A percentile compares a stretch with the other conserved stretches of the same genome.
These are phyloP conservation scores for Aspergillus heteromorphus DNA, from an alignment of 495 filamentous ascomycete species.

Conservation along the genomic window DNA sequence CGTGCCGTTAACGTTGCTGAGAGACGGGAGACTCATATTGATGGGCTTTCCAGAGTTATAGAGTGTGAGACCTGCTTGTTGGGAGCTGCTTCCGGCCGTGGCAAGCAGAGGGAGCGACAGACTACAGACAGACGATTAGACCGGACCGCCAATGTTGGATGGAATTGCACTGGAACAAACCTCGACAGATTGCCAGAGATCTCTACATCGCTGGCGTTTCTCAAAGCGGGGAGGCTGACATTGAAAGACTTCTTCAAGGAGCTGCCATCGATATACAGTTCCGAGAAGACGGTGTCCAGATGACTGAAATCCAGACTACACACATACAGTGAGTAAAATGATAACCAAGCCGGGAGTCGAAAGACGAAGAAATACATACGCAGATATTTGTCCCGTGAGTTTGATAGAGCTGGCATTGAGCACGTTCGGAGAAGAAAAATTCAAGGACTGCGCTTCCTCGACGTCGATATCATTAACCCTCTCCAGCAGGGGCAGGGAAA, in stretches of 20 bases:
- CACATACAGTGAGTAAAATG: not conserved
- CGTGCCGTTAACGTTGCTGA: not conserved
- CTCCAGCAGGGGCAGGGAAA: not conserved
- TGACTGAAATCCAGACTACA: not conserved
- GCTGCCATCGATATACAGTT: not conserved
- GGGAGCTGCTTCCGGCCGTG: not conserved
- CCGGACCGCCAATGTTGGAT: not conserved
- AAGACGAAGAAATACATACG: not conserved
- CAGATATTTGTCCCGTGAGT: not conserved
- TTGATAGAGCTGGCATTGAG: not conserved
- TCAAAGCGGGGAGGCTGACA: not conserved
- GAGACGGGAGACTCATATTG: not conserved
- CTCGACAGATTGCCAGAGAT: not conserved
- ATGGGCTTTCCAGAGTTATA: not conserved
- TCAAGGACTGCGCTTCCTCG: not conserved
- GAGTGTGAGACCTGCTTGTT: not conserved
- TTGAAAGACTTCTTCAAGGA: not conserved
- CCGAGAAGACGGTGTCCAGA: not conserved
- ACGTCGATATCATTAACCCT: not conserved
- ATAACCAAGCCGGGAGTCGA: too few relatives aligned
- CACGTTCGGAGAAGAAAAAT: not conserved
- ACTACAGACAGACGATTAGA: not conserved
- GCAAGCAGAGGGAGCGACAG: not conserved
- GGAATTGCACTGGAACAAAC: not conserved
- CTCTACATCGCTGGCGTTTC: not conserved